These are phyloP conservation scores for Chenopodium formosanum DNA, from an alignment of 148 eudicot genomes.

Conservation along the genomic window DNA sequence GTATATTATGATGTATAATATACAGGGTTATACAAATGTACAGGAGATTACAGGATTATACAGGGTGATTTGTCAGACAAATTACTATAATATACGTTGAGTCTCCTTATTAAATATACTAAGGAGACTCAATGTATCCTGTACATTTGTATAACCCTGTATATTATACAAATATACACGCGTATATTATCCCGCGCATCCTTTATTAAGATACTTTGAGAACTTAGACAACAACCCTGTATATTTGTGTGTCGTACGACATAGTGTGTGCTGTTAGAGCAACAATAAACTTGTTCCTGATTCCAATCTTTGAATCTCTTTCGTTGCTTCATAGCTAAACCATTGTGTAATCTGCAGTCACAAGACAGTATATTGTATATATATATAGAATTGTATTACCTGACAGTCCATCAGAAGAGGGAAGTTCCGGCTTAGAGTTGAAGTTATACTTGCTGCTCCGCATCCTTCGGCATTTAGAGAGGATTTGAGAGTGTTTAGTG, in stretches of 20 bases:
- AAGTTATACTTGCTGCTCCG: slow-evolving; percentile 20
- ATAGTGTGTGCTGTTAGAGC: slow-evolving; percentile 96
- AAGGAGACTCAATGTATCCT: no score
- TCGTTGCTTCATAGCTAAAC: slow-evolving; percentile 97
- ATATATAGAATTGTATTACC: slow-evolving; percentile 33
- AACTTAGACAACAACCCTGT: no score
- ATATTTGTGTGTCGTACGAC: slow-evolving; percentile 31
- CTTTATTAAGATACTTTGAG: no score
- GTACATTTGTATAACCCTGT: no score
- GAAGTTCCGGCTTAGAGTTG: slow-evolving; percentile 22
- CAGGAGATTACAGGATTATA: no score
- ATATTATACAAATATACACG: no score
- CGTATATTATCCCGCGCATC: no score
- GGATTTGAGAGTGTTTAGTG: slow-evolving; percentile 59
- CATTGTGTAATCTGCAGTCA: slow-evolving; percentile 85
- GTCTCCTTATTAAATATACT: no score
- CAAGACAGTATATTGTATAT: not conserved
- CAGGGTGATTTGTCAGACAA: no score
- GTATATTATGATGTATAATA: no score
- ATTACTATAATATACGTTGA: no score
- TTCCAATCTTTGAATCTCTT: slow-evolving; percentile 69
- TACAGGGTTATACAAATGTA: no score
- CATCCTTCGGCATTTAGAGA: slow-evolving; percentile 28
- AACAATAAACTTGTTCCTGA: slow-evolving; percentile 68
- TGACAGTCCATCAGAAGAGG: slow-evolving; percentile 89